Conservation (phyloP, 768 basidiomycete genomes). For the Mycena maculata region DNA sequence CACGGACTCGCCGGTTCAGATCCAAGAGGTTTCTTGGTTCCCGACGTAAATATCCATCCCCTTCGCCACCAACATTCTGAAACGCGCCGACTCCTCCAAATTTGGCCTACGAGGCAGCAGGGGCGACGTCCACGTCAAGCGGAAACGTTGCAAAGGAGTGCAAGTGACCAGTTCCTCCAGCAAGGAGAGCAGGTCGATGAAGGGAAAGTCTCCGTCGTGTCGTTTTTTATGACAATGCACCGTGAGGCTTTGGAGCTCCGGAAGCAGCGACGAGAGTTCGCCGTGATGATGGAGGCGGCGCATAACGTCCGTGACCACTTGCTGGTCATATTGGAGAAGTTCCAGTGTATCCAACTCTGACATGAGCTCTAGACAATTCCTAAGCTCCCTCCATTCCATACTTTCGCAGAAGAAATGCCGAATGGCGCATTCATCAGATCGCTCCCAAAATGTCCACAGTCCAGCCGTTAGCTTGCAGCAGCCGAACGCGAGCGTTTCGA, state of each 20-base stretch:
- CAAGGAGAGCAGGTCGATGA: background rate
- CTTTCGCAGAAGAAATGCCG: constrained; percentile 4
- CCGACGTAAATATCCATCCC: constrained; percentile 17
- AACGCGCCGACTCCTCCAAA: background rate
- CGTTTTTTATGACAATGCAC: background rate
- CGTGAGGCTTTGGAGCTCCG: constrained; percentile 4
- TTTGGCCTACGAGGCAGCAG: constrained; percentile 16
- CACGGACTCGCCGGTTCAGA: background rate
- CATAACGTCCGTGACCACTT: background rate
- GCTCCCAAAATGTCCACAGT: background rate
- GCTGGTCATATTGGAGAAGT: constrained; percentile 11
- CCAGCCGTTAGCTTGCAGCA: background rate
- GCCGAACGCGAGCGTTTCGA: constrained; percentile 8
- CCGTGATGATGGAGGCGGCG: constrained; percentile 16
- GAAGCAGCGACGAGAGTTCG: no score
- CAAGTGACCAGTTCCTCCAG: background rate
- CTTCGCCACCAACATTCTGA: background rate
- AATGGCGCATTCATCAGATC: background rate
- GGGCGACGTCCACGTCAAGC: constrained; percentile 13
- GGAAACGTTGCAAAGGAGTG: background rate
- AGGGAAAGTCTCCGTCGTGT: constrained; percentile 10
- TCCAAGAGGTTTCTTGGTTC: background rate
- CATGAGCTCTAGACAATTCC: background rate
- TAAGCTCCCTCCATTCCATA: background rate
- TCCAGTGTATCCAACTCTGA: constrained; percentile 10